Evolutionary conservation across 805 yeast species (phyloP).

Genomic region (Dipodascus geniculatus): DNA sequence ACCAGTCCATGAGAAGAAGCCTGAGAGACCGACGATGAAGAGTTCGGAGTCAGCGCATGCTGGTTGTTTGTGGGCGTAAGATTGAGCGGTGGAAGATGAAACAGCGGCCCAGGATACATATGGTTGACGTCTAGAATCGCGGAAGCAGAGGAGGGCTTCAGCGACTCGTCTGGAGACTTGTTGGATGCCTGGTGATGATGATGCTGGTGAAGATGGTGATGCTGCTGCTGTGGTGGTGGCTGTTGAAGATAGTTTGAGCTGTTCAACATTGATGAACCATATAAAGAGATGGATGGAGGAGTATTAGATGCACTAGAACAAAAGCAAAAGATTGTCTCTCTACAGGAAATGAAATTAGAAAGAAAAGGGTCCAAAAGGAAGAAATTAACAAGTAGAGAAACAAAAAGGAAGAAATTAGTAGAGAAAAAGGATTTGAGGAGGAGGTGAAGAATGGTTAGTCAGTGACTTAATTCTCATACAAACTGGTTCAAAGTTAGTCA

Average conservation of each 20-base stretch:
- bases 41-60: constrained; percentile 4
- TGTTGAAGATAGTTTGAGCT: constrained; percentile 7
- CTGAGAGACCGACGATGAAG: constrained; percentile 11
- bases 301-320: background rate
- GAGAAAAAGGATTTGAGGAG: background rate
- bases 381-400: background rate
- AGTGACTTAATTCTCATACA: no score
- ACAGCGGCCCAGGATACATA: constrained; percentile 8
- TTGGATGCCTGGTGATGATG: background rate
- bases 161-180: background rate
- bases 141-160: no score
- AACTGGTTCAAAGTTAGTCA: background rate
- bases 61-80: background rate
- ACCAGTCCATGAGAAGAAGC: constrained; percentile 4
- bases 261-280: background rate
- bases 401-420: no score
- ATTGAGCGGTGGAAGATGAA: constrained; percentile 1
- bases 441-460: background rate
- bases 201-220: background rate
- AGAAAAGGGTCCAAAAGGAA: background rate
- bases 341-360: background rate
- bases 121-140: background rate
- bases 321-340: background rate
- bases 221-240: constrained; percentile 12
- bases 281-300: background rate